A percentile compares a stretch with the other conserved stretches of the same genome.
These are phyloP conservation scores for Periconia sp. DNA, from an alignment of 2,329 filamentous ascomycete species.

Conservation along the genomic window DNA sequence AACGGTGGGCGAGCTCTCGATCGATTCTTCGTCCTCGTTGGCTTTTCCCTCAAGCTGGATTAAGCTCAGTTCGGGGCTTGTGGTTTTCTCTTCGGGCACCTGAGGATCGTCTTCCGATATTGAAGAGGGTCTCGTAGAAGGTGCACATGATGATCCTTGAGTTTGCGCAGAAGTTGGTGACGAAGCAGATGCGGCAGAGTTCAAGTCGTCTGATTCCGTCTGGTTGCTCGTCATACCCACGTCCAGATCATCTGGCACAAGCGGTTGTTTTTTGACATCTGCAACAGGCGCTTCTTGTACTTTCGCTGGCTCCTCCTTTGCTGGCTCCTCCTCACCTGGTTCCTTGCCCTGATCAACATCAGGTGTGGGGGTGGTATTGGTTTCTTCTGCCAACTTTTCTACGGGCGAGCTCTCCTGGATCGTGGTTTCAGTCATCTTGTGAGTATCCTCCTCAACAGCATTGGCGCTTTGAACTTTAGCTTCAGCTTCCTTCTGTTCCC, in stretches of 20 bases:
- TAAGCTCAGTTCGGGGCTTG: slow-evolving; percentile 10
- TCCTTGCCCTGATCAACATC: no score
- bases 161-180: slow-evolving; percentile 48
- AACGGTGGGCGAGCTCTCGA: slow-evolving; percentile 43
- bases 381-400: no score
- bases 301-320: slow-evolving; percentile 6
- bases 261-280: slow-evolving; percentile 18
- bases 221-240: slow-evolving; percentile 56
- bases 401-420: no score
- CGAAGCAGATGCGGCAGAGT: slow-evolving; percentile 42
- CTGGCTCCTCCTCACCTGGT: slow-evolving; percentile 1
- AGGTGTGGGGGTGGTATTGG: no score
- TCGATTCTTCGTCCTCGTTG: slow-evolving; percentile 36
- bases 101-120: slow-evolving; percentile 45
- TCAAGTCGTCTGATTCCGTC: slow-evolving; percentile 40
- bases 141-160: slow-evolving; percentile 42
- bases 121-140: slow-evolving; percentile 47
- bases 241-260: slow-evolving; percentile 55
- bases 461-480: no score
- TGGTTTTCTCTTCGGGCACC: slow-evolving; percentile 23
- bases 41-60: slow-evolving; percentile 5
- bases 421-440: no score
- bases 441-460: no score
- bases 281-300: slow-evolving; percentile 16
- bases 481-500: slow-evolving; percentile 27